Evolutionary conservation across 495 filamentous ascomycete species (phyloP).

Genomic region (Hyaloscypha variabilis): DNA sequence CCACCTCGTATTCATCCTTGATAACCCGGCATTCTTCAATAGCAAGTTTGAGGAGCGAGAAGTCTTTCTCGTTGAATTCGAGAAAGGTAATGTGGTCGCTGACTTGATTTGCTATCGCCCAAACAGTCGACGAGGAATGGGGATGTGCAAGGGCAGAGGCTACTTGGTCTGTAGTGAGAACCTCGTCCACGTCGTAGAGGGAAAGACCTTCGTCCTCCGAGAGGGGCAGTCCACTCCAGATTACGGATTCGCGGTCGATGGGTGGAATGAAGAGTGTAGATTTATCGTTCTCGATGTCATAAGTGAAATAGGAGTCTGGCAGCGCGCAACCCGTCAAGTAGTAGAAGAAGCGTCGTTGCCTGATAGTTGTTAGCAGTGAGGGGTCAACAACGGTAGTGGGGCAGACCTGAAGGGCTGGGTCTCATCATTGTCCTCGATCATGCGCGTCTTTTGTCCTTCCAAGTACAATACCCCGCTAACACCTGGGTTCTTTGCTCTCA

Average conservation of each 20-base stretch:
- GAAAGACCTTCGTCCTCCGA: conserved; percentile 70
- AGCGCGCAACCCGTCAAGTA: conserved; percentile 88
- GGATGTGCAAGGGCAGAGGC: conserved; percentile 47
- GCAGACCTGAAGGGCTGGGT: conserved; percentile 71
- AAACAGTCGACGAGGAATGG: conserved; percentile 52
- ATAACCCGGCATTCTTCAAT: conserved; percentile 78
- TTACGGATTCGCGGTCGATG: conserved; percentile 84
- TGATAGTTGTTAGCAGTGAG: conserved; percentile 33
- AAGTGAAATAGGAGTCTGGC: conserved; percentile 80
- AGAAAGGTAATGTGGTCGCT: conserved; percentile 65
- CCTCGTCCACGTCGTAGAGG: conserved; percentile 67
- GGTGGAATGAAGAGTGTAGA: conserved; percentile 93
- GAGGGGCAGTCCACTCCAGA: conserved; percentile 92
- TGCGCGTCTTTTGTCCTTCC: conserved; percentile 75
- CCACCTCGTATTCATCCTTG: conserved; percentile 86
- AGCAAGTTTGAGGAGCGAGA: conserved; percentile 65
- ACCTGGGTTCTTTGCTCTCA: conserved; percentile 60
- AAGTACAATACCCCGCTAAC: conserved; percentile 77
- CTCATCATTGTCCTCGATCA: conserved; percentile 85
- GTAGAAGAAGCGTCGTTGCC: conserved; percentile 92
- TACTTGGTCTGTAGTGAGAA: conserved; percentile 64
- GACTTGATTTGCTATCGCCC: conserved; percentile 72
- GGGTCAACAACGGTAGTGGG: not conserved
- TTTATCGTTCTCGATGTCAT: conserved; percentile 70
- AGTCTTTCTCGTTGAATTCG: conserved; percentile 63